Percentiles rank a stretch among this genome's conserved stretches.
Conservation (phyloP, 192 early-diverging fungal species). For the Coemansia sp. region DNA sequence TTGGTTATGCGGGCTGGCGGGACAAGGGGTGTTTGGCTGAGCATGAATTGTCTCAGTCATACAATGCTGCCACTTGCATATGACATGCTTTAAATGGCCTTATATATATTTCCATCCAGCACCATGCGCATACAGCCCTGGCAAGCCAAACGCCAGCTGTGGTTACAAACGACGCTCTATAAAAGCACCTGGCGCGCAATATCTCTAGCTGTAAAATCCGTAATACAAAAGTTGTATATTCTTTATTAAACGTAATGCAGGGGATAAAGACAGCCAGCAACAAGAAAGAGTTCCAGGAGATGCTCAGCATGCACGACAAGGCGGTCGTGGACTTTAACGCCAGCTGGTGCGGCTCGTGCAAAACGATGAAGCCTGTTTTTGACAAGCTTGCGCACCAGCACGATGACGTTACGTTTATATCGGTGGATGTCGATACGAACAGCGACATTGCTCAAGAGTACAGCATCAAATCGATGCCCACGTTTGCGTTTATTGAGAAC, state of each 20-base stretch:
- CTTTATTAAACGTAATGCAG: neutral
- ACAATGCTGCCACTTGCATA: too few relatives aligned
- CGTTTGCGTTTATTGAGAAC: conserved; percentile 70
- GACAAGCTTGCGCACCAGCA: conserved; percentile 58
- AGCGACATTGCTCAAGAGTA: conserved; percentile 47
- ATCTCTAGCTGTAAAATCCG: too few relatives aligned
- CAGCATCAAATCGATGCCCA: conserved; percentile 69
- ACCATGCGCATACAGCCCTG: too few relatives aligned
- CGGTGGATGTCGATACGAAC: conserved; percentile 81
- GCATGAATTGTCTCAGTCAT: too few relatives aligned
- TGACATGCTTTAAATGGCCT: too few relatives aligned
- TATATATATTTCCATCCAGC: too few relatives aligned
- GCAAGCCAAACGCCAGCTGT: too few relatives aligned
- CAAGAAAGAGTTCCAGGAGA: conserved; percentile 19
- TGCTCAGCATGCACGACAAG: conserved; percentile 27
- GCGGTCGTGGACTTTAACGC: conserved; percentile 79
- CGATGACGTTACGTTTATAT: conserved; percentile 66
- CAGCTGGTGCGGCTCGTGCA: conserved; percentile 88
- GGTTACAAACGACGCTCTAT: too few relatives aligned
- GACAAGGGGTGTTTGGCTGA: too few relatives aligned
- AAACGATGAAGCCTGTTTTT: conserved; percentile 68
- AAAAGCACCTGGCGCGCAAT: too few relatives aligned
- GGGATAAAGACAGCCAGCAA: neutral
- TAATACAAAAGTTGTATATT: too few relatives aligned
- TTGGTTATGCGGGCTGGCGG: too few relatives aligned